Evolutionary conservation across 352 stramenopile species (phyloP), one percentile per base, ranked within the genome.

Genomic region (Pythium angustatum): DNA sequence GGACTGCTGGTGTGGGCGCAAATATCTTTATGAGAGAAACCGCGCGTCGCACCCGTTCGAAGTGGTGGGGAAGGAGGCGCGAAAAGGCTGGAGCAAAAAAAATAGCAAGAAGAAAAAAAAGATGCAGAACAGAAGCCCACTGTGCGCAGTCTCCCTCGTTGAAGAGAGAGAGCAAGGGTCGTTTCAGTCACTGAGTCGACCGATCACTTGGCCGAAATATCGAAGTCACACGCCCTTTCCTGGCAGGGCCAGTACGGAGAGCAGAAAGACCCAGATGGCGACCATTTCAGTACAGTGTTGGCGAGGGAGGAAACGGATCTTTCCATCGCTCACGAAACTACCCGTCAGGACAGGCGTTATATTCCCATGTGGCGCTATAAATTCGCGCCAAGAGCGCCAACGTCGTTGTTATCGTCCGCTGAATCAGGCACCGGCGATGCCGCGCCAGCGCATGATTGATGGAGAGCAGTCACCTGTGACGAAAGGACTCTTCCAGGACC

Each of bases 1-100:
- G 22, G 9, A 33, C 19, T 27, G 62, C 21, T 5, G 31, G 36
- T 51, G 50, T 62, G 41, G 19, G 34, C 52, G 64, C 50, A 58
- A 66, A 71, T 56, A 62, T 66, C 51, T 66, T 71, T 71, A 26
- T 71, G 64, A n/a, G 40, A 50, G 36, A 5, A 17, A 10, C 11
- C 36, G 11, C 11, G 4, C 36, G 7, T 43, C 40, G 53, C 28
- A 26, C 61, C 63, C 57, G 22, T 55, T 69, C 62, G 43, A 65
- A 64, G 55, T 69, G 54, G 33, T 21, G 40, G 2, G 40, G 36
- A 17, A 34, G 54, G 54, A 62, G 44, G 31, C 38, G 28, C 49
- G 27, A 50, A 67, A 61, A 62, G 60, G 60, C 41, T 52, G 55
- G 51, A 61, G 62, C 61, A 52, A 56, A 70, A 62, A 34, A 24